Percentiles rank a stretch among this genome's conserved stretches.
These are phyloP conservation scores for Dictyostelium purpureum DNA, from an alignment of 78 protist genomes.

Conservation along the genomic window DNA sequence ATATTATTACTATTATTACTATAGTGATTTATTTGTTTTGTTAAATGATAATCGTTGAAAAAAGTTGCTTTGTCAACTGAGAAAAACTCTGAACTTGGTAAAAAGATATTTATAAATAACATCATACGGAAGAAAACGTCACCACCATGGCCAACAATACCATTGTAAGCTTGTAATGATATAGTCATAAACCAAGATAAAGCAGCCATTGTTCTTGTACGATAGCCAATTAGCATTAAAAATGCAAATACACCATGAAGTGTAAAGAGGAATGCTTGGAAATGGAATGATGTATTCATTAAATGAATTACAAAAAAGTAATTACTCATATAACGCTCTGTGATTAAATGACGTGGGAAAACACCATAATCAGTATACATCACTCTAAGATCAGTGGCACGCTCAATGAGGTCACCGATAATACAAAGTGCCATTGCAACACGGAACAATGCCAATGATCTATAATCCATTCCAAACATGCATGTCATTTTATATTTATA, in stretches of 20 bases:
- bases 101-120: conserved; percentile 28
- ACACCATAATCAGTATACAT: conserved; percentile 50
- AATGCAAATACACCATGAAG: conserved; percentile 13
- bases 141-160: conserved; percentile 55
- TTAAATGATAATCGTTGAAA: neutral
- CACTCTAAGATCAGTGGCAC: conserved; percentile 22
- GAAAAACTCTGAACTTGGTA: neutral
- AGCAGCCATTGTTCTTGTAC: conserved; percentile 13
- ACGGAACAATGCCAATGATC: conserved; percentile 52
- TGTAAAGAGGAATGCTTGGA: conserved; percentile 2
- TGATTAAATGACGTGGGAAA: conserved; percentile 31
- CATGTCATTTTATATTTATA: neutral
- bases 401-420: conserved; percentile 62
- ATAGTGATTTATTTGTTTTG: neutral
- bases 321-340: neutral
- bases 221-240: conserved; percentile 53
- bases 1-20: too few relatives aligned
- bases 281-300: neutral
- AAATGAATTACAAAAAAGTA: conserved; percentile 41
- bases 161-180: conserved; percentile 31
- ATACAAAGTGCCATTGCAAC: conserved; percentile 57
- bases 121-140: conserved; percentile 64
- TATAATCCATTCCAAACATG: conserved; percentile 43
- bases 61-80: conserved; percentile 2
- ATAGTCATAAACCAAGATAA: conserved; percentile 39